Evolutionary conservation across 75 land plant species (phyloP), one percentile per base, ranked within the genome.

Genomic region (Cryptomeria japonica): DNA sequence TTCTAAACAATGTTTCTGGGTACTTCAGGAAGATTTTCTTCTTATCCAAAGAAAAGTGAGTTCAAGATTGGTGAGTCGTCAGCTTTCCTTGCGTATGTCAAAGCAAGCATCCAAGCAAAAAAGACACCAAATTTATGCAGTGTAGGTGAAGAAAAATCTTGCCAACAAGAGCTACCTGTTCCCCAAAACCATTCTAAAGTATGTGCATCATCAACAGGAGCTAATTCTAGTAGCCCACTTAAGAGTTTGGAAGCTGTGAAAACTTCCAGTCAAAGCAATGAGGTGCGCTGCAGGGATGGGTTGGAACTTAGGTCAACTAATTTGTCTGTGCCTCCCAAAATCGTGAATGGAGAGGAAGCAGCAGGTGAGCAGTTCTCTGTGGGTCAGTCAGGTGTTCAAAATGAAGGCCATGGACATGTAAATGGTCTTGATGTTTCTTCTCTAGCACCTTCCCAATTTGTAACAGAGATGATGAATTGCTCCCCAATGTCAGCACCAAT

Each of bases 1-100:
- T 32, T 28, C 37, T 15, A n/a, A n/a, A n/a, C 68, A 73, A 86
- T n/a, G 84, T 82, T 82, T 82, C 32, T 88, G 75, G 38, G 39
- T 86, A 34, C 42, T 89, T 85, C 91, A 92, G 95, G 93, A n/a
- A 84, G 85, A 89, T 78, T 86, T 49, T 83, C 86, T 22, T 93
- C 94, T 32, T 90, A 87, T 55, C 95, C 95, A 77, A 94, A 84
- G 90, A 96, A 89, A 89, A 96, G 91, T 88, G 90, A 92, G 19
- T 87, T 96, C 14, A 96, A 91, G 90, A 80, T 96, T 80, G 95
- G 95, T 0, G 92, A 92, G 36, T 93, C 95, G 6, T 96, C 97
- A 44, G 97, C 97, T 47, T 96, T 96, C 68, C 93, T 96, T 53
- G 90, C 94, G 5, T 96, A 96, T 86, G 90, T 92, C 38, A 96